phyloP scores from a whole-genome alignment of 140 eudicot genomes.

The Erigeron philadelphicus region DNA sequence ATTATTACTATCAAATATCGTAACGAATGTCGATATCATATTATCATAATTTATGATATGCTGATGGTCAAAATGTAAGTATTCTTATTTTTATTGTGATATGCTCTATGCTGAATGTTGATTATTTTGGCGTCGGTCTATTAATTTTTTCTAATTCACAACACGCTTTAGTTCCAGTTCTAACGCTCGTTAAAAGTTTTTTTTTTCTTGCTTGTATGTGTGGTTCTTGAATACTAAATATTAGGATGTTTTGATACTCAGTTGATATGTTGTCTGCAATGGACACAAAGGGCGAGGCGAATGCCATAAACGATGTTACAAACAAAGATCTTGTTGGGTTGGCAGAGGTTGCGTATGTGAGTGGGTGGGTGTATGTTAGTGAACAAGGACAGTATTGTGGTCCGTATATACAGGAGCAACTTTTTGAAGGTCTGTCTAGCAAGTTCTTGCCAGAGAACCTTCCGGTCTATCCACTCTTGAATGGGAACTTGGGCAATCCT shows the following conservation, averaged over 20 bases:
- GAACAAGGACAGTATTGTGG: constrained; percentile 86
- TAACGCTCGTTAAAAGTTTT: too few species aligned
- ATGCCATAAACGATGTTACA: constrained; percentile 28
- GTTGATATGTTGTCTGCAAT: constrained; percentile 33
- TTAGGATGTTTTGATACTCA: constrained; percentile 19
- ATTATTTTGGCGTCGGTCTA: neutral
- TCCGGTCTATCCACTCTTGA: constrained; percentile 63
- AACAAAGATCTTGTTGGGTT: constrained; percentile 24
- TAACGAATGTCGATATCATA: too few species aligned
- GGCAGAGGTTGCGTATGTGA: constrained; percentile 41
- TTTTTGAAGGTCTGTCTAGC: constrained; percentile 70
- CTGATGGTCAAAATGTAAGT: too few species aligned
- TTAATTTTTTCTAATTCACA: neutral
- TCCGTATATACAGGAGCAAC: constrained; percentile 79
- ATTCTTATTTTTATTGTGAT: too few species aligned
- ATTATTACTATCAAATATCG: too few species aligned
- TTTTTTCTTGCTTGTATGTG: neutral
- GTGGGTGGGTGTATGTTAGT: constrained; percentile 90
- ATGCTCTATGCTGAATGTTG: too few species aligned
- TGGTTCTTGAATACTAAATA: constrained; percentile 7
- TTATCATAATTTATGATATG: too few species aligned
- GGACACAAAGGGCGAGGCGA: constrained; percentile 45
- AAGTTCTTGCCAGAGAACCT: constrained; percentile 83
- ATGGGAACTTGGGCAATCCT: constrained; percentile 53
- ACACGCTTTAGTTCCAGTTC: too few species aligned